Conservation (phyloP, 495 filamentous ascomycete genomes). For the Podospora didyma region DNA sequence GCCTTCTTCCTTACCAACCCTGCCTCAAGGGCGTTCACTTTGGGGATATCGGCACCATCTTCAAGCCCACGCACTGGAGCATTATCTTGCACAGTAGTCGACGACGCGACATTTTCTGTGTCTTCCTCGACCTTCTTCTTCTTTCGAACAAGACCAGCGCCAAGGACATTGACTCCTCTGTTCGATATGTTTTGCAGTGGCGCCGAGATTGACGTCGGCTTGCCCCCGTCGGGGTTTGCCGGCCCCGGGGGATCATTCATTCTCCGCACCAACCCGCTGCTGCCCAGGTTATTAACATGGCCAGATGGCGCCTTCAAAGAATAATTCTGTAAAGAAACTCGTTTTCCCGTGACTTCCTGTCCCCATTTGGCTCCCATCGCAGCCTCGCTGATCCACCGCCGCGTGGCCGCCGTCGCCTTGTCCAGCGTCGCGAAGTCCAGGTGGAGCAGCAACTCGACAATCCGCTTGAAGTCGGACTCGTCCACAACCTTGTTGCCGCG, state of each 20-base stretch:
- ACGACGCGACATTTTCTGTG: background rate
- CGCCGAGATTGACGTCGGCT: background rate
- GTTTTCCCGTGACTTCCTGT: constrained; percentile 36
- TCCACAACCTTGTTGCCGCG: constrained; percentile 67
- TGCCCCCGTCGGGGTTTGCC: too few relatives aligned
- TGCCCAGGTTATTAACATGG: constrained; percentile 33
- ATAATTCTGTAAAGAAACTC: constrained; percentile 10
- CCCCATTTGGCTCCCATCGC: constrained; percentile 44
- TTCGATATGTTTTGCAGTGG: background rate
- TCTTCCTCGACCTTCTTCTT: constrained; percentile 12
- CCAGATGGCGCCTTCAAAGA: background rate
- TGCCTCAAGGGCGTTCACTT: constrained; percentile 55
- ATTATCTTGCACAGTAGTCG: background rate
- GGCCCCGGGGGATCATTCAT: constrained; percentile 20
- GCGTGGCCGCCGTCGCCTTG: constrained; percentile 65
- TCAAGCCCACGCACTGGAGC: background rate
- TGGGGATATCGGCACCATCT: constrained; percentile 13
- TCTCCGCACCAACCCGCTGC: constrained; percentile 35
- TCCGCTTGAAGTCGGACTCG: constrained; percentile 69
- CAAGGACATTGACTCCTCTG: constrained; percentile 23
- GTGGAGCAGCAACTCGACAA: constrained; percentile 74
- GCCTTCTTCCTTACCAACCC: constrained; percentile 64
- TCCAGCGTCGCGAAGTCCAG: constrained; percentile 75
- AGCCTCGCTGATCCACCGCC: constrained; percentile 62
- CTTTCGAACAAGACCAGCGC: constrained; percentile 19